Evolutionary conservation across 805 yeast genomes (phyloP), one percentile per base, ranked within the genome.

Genomic region (Torulaspora maleeae): DNA sequence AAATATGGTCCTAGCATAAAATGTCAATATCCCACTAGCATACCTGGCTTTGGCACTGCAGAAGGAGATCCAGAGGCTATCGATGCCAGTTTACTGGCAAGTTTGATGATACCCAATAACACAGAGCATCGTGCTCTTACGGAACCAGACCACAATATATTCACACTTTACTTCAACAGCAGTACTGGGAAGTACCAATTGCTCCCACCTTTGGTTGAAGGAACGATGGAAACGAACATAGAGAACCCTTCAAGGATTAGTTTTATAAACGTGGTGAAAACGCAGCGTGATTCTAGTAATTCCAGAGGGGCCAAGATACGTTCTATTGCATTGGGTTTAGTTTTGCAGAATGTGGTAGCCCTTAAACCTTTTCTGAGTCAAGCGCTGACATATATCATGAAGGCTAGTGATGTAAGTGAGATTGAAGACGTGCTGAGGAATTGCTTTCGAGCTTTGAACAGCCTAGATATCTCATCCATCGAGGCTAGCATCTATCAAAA

Each of bases 1-100:
- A 82, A 78, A 55, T 71, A 78, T 44, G 96, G 96, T 0, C 82
- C 93, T 0, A 69, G 77, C 3, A 65, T 88, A 27, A 70, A 70
- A 42, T 76, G 77, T 52, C 89, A 82, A 56, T 72, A 75, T 41
- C 91, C 95, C 0, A 47, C 56, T 11, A 59, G 56, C 38, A 60
- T 70, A 3, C 64, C 76, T 0, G 72, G 72, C 1, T 62, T 64
- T 38, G 61, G 56, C 58, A 61, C 61, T 5, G 49, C 58, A 40
- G 55, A 72, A 36, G 54, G 59, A 3, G 33, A 32, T 13, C 24
- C 24, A 27, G 20, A n/a, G 11, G 16, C 27, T 12, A 30, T 63
- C 67, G 40, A 54, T 17, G 33, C 30, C 10, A 17, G 43, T n/a
- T 50, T 58, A 44, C 24, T 76, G 38, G 77, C 83, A 2, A 83